Conservation (phyloP, 345 rosid species). For the Turritis glabra region DNA sequence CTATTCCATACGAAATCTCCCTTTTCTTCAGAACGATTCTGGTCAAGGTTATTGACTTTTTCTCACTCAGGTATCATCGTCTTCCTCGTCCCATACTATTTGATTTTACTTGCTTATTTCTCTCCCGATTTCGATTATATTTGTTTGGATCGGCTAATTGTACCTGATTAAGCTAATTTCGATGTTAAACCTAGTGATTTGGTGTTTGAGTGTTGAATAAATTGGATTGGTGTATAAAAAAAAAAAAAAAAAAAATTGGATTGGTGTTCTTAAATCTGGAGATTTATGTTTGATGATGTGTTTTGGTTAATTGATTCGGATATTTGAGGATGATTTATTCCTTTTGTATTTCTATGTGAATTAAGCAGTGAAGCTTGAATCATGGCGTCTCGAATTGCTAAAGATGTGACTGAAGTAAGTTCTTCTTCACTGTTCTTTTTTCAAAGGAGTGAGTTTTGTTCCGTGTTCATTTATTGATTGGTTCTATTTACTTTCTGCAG, state of each 20-base stretch:
- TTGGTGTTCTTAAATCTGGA: conserved; percentile 3
- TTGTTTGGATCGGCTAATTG: neutral
- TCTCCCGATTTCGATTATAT: neutral
- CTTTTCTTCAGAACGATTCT: conserved; percentile 7
- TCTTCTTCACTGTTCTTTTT: neutral
- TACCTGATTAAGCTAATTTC: neutral
- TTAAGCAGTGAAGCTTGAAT: conserved; percentile 39
- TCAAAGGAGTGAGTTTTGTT: neutral
- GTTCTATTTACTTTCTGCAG: conserved; percentile 32
- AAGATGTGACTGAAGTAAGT: conserved; percentile 82
- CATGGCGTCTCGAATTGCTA: conserved; percentile 69
- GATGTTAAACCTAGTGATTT: neutral
- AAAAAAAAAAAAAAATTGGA: no score
- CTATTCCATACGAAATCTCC: neutral
- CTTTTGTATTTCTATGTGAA: conserved; percentile 7
- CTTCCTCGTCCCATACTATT: neutral
- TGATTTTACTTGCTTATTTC: neutral
- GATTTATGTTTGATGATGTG: neutral
- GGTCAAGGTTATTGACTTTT: neutral
- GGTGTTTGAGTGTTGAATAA: neutral
- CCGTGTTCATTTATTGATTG: conserved; percentile 14
- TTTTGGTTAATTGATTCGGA: neutral
- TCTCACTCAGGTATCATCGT: conserved; percentile 27
- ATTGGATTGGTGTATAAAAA: neutral
- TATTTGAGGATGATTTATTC: neutral